Evolutionary conservation across 1,284 basidiomycete species (phyloP).

Genomic region (Spongispora temasekensis): DNA sequence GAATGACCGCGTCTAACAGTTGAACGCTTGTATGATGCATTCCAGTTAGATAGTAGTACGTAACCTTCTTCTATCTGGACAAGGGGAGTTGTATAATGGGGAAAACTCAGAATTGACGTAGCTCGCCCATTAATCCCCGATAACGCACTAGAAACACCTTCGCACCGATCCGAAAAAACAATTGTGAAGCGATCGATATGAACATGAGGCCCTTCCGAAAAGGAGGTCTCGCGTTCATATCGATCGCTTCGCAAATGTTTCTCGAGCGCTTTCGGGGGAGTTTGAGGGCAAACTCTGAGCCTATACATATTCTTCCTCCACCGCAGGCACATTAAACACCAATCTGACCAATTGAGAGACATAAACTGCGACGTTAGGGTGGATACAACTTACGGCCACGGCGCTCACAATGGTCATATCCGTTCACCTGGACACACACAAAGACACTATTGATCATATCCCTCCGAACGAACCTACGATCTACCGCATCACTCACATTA

Average conservation of each 20-base stretch:
- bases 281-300: conserved; percentile 10
- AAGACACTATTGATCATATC: conserved; percentile 8
- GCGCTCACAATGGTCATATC: conserved; percentile 6
- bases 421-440: conserved; percentile 11
- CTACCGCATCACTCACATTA: neutral
- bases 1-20: too few relatives aligned
- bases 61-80: conserved; percentile 1
- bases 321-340: conserved; percentile 22
- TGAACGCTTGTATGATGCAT: too few relatives aligned
- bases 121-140: conserved; percentile 20
- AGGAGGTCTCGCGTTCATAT: conserved; percentile 38
- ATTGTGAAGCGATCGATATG: conserved; percentile 10
- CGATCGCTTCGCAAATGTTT: conserved; percentile 19
- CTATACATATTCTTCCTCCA: neutral
- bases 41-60: too few relatives aligned
- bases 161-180: conserved; percentile 16
- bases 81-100: conserved; percentile 11
- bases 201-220: too few relatives aligned
- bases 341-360: neutral
- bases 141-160: neutral
- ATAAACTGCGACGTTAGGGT: conserved; percentile 8
- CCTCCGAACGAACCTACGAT: neutral
- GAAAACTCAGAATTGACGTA: conserved; percentile 5
- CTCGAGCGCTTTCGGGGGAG: conserved; percentile 5
- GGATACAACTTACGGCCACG: conserved; percentile 11